Evolutionary conservation across 176 grass and related monocot genomes (phyloP), one percentile per base, ranked within the genome.

Genomic region (Bonia amplexicaulis): DNA sequence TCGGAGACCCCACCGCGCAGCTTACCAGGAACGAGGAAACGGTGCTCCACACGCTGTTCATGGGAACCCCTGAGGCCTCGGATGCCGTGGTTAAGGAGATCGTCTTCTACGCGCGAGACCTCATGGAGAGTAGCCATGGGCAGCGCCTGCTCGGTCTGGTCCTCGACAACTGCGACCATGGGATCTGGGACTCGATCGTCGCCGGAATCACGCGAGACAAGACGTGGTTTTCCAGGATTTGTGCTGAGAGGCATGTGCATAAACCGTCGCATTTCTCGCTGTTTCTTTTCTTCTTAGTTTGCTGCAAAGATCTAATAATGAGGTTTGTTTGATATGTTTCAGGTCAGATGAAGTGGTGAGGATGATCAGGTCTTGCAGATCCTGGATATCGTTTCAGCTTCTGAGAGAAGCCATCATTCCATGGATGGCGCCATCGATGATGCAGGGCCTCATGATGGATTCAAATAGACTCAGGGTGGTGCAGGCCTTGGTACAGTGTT

Each of bases 81-180:
- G 58, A n/a, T 20, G 23, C 58, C 40, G 1, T 12, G 7, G 76
- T 40, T 9, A 23, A 27, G 58, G 5, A 63, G 45, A 52, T 81
- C 47, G 31, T 69, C 63, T 11, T 9, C 46, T 29, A 81, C 26
- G 63, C 79, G 29, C 46, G 51, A 20, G 46, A 49, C 14, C 79
- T 81, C 79, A 69, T 81, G 47, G 79, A 81, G 48, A 69, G 46
- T 31, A 39, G 20, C 7, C 47, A 25, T 20, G 79, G 48, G 64
- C 10, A 66, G 12, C 79, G 62, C 22, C 41, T 42, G 41, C 41
- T 42, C 7, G 41, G 7, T 42, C 41, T 42, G 41, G 7, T 42
- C 45, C 11, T 46, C 11, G 12, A 12, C 45, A 2, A 46, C 45
- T 46, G 6, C 10, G 11, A 46, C 45, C 45, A 12, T 46, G 45